Evolutionary conservation across 2,329 filamentous ascomycete genomes (phyloP).

Genomic region (Fusarium irregulare): DNA sequence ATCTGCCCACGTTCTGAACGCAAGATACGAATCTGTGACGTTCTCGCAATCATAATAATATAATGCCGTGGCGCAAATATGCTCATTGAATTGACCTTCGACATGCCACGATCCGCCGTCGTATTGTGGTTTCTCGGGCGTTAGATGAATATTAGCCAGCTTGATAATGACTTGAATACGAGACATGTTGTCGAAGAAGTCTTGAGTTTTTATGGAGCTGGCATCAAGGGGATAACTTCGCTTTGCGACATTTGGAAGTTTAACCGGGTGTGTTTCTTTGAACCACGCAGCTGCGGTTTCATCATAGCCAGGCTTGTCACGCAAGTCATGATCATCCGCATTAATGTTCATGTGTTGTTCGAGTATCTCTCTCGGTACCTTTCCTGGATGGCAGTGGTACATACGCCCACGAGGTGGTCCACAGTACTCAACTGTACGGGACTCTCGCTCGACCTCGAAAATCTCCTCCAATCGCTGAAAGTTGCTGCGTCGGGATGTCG

Average conservation of each 20-base stretch:
- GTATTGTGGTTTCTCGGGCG: neutral
- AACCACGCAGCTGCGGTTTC: no score
- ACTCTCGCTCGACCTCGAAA: neutral
- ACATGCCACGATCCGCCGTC: constrained; percentile 18
- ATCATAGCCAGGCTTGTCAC: no score
- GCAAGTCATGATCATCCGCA: no score
- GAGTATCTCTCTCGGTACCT: no score
- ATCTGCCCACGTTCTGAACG: neutral
- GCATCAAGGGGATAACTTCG: neutral
- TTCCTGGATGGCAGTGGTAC: no score
- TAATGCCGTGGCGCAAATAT: constrained; percentile 8
- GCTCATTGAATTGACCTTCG: constrained; percentile 13
- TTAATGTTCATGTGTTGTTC: no score
- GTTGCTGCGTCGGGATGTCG: neutral
- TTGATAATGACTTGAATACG: constrained; percentile 11
- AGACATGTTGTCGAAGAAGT: neutral
- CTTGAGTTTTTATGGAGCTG: neutral
- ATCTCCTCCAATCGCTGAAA: neutral
- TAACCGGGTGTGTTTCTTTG: no score
- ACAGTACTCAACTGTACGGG: rapidly evolving
- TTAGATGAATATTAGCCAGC: constrained; percentile 11
- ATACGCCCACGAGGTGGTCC: no score
- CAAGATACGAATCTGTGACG: neutral
- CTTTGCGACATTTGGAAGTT: no score
- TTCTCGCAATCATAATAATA: constrained; percentile 24